Percentiles rank a stretch among this genome's conserved stretches.
Evolutionary conservation across 768 basidiomycete genomes (phyloP).

Genomic region (Hemileccinum rubropunctum): DNA sequence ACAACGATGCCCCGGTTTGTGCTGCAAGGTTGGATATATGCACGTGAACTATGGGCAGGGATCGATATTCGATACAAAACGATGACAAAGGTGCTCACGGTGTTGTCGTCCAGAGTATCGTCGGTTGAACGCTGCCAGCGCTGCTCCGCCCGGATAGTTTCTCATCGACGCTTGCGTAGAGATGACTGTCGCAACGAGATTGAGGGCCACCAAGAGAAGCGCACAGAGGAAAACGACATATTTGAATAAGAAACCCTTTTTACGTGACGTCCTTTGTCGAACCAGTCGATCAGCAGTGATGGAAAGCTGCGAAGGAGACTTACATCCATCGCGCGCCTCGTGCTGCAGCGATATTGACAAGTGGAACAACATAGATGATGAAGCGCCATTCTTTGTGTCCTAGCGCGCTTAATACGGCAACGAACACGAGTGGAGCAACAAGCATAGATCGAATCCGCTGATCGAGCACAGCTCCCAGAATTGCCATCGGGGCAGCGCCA

Average conservation of each 20-base stretch:
- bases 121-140: constrained; percentile 61
- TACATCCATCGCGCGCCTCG: constrained; percentile 64
- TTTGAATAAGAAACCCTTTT: constrained; percentile 48
- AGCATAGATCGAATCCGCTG: constrained; percentile 49
- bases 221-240: constrained; percentile 45
- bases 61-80: constrained; percentile 1
- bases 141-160: constrained; percentile 91
- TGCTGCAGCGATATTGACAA: constrained; percentile 78
- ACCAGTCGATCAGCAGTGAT: not conserved
- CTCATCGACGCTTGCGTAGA: constrained; percentile 55
- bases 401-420: constrained; percentile 66
- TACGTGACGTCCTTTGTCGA: constrained; percentile 40
- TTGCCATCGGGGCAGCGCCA: constrained; percentile 55
- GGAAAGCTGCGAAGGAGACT: constrained; percentile 19
- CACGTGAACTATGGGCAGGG: constrained; percentile 49
- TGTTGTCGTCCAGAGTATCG: constrained; percentile 36
- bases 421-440: constrained; percentile 49
- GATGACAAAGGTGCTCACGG: constrained; percentile 21
- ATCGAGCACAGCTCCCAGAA: constrained; percentile 51
- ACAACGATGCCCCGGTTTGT: constrained; percentile 88
- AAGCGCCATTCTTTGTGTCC: constrained; percentile 99
- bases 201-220: constrained; percentile 48
- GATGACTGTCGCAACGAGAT: constrained; percentile 51
- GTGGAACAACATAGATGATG: constrained; percentile 81
- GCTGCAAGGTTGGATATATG: constrained; percentile 85